Evolutionary conservation across 495 filamentous ascomycete genomes (phyloP), one percentile per base, ranked within the genome.

Genomic region (Filosporella fistucella): DNA sequence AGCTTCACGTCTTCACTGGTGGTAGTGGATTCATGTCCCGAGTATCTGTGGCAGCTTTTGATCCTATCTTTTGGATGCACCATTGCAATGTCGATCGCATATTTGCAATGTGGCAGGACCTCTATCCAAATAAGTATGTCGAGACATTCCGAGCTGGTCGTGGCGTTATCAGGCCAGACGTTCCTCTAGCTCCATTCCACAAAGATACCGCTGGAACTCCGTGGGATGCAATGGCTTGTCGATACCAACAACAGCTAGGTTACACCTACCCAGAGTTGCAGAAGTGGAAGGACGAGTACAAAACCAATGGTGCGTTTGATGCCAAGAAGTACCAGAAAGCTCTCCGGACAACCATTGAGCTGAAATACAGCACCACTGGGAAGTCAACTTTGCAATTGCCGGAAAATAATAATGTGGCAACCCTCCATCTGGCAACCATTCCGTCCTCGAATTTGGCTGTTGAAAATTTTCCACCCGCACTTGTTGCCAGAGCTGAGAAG

Each of bases 1-100:
- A 65, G 21, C 45, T 69, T 16, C 68, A 71, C 45, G 58, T 54
- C 21, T 56, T 53, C 47, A 52, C 61, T 25, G 68, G 67, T 6
- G 66, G 61, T 12, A 40, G 36, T 14, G 68, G 68, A 2, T 66
- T 69, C 24, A 71, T 71, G 68, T 45, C 55, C 25, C 49, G 61
- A 12, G 55, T 69, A 11, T 55, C 59, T 1, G 55, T 63, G 1
- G 65, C 68, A 1, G 58, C 54, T 0, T 71, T 69, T 32, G 66
- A 68, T 50, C 68, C 68, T 0, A 60, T 62, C 5, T 71, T 71
- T 49, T 71, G 59, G 60, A n/a, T n/a, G 45, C 65, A 67, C 18
- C 67, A 70, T 32, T 62, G 59, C 41, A 68, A 67, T 22, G 60
- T 68, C 21, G 66, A 69, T 47, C 64, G 66, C 24, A 29, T 66